Evolutionary conservation across 169 alveolate genomes (phyloP).

Genomic region (Blepharisma undulans): DNA sequence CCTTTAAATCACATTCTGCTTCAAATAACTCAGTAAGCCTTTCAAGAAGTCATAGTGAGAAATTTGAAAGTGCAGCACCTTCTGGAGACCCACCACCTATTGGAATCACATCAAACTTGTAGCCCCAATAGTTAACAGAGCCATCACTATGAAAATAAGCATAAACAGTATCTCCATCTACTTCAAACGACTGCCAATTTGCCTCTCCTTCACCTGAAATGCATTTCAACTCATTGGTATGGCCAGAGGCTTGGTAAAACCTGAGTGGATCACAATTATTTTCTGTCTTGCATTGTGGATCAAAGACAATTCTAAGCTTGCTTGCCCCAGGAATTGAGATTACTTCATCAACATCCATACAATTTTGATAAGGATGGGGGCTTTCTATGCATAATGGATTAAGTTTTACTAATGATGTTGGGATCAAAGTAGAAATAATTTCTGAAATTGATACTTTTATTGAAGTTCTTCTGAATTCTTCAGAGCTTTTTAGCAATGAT

Average conservation of each 20-base stretch:
- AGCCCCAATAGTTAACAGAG: slow-evolving; percentile 39
- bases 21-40: background rate
- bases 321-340: slow-evolving; percentile 42
- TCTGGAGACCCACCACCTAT: background rate
- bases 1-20: background rate
- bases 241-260: slow-evolving; percentile 33
- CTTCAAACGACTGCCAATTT: slow-evolving; percentile 18
- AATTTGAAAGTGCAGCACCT: background rate
- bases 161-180: slow-evolving; percentile 31
- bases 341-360: slow-evolving; percentile 34
- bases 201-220: slow-evolving; percentile 28
- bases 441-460: too few species aligned
- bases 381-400: background rate
- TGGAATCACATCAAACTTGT: slow-evolving; percentile 41
- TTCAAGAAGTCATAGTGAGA: slow-evolving; percentile 10
- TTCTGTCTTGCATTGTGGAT: slow-evolving; percentile 39
- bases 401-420: too few species aligned
- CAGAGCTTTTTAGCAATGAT: too few species aligned
- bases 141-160: slow-evolving; percentile 40
- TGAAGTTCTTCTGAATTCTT: too few species aligned
- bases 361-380: slow-evolving; percentile 32
- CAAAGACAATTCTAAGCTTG: background rate
- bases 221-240: slow-evolving; percentile 1
- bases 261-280: slow-evolving; percentile 30
- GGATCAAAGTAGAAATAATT: too few species aligned